A percentile compares a stretch with the other conserved stretches of the same genome.
Conservation (phyloP, 2,329 filamentous ascomycete genomes). For the Alternaria gansuensis region DNA sequence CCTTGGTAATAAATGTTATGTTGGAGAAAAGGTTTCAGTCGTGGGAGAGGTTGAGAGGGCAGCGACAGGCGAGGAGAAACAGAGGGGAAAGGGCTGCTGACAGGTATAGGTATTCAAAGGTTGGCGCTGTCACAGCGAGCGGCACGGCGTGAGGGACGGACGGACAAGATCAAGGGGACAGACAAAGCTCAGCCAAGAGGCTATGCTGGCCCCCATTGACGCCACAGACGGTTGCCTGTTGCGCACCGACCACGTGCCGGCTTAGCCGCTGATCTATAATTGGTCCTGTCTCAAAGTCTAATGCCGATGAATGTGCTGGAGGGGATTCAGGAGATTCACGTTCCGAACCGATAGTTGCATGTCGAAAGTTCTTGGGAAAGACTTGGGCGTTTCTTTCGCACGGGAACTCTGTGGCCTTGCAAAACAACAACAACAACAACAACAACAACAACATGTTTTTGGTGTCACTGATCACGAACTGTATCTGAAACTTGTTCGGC, state of each 20-base stretch:
- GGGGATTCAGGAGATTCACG: neutral
- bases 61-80: slow-evolving; percentile 9
- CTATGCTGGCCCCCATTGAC: slow-evolving; percentile 24
- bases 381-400: neutral
- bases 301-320: slow-evolving; percentile 1
- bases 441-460: neutral
- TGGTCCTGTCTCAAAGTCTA: slow-evolving; percentile 21
- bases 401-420: neutral
- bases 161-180: slow-evolving; percentile 23
- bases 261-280: slow-evolving; percentile 30
- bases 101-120: slow-evolving; percentile 17
- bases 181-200: slow-evolving; percentile 28
- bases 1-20: neutral
- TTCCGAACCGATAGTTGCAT: neutral
- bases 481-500: slow-evolving; percentile 14
- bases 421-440: too few species aligned
- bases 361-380: neutral
- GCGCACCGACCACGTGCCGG: slow-evolving; percentile 14
- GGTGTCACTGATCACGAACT: neutral
- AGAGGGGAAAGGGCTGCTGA: slow-evolving; percentile 17
- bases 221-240: slow-evolving; percentile 28
- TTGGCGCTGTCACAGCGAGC: slow-evolving; percentile 22
- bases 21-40: slow-evolving; percentile 5
- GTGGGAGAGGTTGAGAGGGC: slow-evolving; percentile 7
- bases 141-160: slow-evolving; percentile 20